Percentiles rank a stretch among this genome's conserved stretches.
Evolutionary conservation across 2,329 filamentous ascomycete species (phyloP).

Genomic region (Chaetomium globosum): DNA sequence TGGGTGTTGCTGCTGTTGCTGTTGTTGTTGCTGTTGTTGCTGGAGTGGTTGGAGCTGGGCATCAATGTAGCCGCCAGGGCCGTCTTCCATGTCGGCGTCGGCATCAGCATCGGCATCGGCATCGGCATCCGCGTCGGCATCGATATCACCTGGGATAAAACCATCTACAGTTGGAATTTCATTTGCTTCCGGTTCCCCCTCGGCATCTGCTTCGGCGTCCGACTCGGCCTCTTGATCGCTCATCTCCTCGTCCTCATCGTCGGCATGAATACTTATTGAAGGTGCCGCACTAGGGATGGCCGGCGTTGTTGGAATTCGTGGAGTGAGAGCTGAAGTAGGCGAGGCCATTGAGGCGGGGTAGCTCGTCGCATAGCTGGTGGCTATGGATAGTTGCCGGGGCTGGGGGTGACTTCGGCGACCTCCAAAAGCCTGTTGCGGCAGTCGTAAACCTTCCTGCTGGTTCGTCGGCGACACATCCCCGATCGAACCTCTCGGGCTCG

Average conservation of each 20-base stretch:
- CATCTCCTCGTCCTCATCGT: slow-evolving; percentile 48
- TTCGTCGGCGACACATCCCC: not conserved
- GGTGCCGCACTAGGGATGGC: slow-evolving; percentile 33
- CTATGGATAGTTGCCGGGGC: slow-evolving; percentile 30
- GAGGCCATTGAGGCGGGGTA: slow-evolving; percentile 15
- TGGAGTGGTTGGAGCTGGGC: slow-evolving; percentile 42
- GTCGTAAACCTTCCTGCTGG: slow-evolving; percentile 1
- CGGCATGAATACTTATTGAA: slow-evolving; percentile 24
- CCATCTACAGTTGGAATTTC: slow-evolving; percentile 38
- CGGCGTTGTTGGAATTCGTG: slow-evolving; percentile 21
- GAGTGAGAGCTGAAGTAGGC: not conserved
- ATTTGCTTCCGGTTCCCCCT: slow-evolving; percentile 34
- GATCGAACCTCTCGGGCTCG: slow-evolving; percentile 4
- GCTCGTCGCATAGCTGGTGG: slow-evolving; percentile 24
- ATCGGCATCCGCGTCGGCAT: slow-evolving; percentile 36
- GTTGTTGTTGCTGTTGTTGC: slow-evolving; percentile 44
- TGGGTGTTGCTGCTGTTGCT: slow-evolving; percentile 45
- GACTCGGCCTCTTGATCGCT: slow-evolving; percentile 49
- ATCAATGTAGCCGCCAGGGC: slow-evolving; percentile 38
- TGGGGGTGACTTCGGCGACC: slow-evolving; percentile 24
- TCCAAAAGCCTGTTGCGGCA: slow-evolving; percentile 12
- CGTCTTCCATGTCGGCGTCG: slow-evolving; percentile 55
- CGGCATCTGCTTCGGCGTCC: slow-evolving; percentile 34
- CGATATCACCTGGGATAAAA: slow-evolving; percentile 43
- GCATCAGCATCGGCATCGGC: not conserved